These are phyloP conservation scores for Volvox carteri DNA, from an alignment of 163 green algal species.

Conservation along the genomic window DNA sequence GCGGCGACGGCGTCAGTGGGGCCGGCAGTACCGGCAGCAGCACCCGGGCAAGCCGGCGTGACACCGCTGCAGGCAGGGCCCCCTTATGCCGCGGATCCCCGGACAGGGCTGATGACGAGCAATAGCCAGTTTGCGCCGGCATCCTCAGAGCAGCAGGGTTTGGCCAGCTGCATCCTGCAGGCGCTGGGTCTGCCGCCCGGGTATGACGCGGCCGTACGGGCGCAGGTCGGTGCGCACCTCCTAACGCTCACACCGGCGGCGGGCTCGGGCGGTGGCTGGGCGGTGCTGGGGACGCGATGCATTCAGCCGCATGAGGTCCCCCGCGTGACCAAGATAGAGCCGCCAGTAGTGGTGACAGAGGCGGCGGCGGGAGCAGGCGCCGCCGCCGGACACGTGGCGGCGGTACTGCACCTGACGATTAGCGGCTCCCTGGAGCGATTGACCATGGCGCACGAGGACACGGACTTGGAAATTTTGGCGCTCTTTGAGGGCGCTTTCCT, in stretches of 20 bases:
- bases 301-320: slow-evolving; percentile 38
- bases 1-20: neutral
- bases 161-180: slow-evolving; percentile 9
- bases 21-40: neutral
- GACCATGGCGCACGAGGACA: neutral
- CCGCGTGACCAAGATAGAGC: neutral
- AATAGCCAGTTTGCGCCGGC: neutral
- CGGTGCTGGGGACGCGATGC: slow-evolving; percentile 16
- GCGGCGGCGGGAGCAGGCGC: neutral
- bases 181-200: slow-evolving; percentile 29
- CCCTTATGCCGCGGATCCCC: too few relatives aligned
- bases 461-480: slow-evolving; percentile 29
- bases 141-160: neutral
- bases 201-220: neutral
- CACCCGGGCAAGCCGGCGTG: too few relatives aligned
- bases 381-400: neutral
- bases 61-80: too few relatives aligned
- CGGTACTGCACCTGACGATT: slow-evolving; percentile 15
- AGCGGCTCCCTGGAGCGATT: neutral
- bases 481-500: slow-evolving; percentile 37
- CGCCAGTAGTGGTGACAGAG: neutral
- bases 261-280: slow-evolving; percentile 4
- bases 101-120: too few relatives aligned
- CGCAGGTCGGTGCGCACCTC: slow-evolving; percentile 41
- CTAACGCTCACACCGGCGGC: slow-evolving; percentile 46